Conservation (phyloP, 352 stramenopile genomes). For the Blastocystis sp. region DNA sequence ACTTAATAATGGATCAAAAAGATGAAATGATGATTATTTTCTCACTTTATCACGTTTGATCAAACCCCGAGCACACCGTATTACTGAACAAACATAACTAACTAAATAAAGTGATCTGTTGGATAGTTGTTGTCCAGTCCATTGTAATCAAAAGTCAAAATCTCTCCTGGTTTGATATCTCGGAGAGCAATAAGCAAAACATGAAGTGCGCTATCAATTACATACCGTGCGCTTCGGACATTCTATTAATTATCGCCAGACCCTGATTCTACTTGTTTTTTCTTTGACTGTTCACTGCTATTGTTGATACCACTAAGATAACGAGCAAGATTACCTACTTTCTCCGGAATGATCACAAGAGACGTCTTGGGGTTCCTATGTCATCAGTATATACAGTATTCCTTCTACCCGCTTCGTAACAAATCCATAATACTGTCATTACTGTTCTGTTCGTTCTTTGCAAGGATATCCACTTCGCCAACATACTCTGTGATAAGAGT, state of each 20-base stretch:
- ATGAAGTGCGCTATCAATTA: conserved; percentile 35
- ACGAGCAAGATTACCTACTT: conserved; percentile 58
- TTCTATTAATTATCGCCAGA: conserved; percentile 21
- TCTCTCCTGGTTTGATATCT: conserved; percentile 52
- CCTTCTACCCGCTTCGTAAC: conserved; percentile 7
- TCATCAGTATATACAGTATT: neutral
- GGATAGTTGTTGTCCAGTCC: conserved; percentile 62
- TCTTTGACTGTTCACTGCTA: conserved; percentile 34
- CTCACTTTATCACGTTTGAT: neutral
- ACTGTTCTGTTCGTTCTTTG: conserved; percentile 59
- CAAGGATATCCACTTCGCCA: conserved; percentile 49
- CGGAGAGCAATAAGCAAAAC: conserved; percentile 33
- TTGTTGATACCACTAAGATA: conserved; percentile 67
- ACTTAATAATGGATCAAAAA: neutral
- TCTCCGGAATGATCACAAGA: conserved; percentile 66
- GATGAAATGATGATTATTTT: too few relatives aligned
- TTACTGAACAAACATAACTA: neutral
- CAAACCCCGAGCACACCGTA: conserved; percentile 4
- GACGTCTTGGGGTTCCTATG: conserved; percentile 49
- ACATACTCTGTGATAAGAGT: conserved; percentile 49
- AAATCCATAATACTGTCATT: conserved; percentile 68
- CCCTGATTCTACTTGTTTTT: conserved; percentile 29
- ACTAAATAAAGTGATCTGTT: conserved; percentile 67
- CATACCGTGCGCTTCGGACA: conserved; percentile 53
- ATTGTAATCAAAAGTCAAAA: conserved; percentile 67